Percentiles rank a stretch among this genome's conserved stretches.
Evolutionary conservation across 2,329 filamentous ascomycete species (phyloP).

Genomic region (Calonectria crousiana): DNA sequence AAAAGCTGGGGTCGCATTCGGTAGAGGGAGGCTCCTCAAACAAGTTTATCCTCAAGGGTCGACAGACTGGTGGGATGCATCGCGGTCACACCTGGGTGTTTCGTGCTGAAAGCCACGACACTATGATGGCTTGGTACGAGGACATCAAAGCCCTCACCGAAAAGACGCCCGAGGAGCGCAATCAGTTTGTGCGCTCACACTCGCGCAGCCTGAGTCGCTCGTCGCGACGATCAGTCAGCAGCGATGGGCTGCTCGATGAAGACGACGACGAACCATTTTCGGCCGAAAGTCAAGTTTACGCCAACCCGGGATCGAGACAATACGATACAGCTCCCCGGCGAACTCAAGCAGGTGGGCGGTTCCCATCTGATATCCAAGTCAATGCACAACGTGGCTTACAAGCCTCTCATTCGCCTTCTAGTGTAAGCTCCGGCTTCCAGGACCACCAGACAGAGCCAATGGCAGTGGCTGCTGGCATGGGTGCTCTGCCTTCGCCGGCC

Average conservation of each 20-base stretch:
- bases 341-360: conserved; percentile 93
- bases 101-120: conserved; percentile 82
- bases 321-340: conserved; percentile 70
- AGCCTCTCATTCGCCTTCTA: conserved; percentile 82
- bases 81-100: conserved; percentile 82
- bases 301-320: conserved; percentile 61
- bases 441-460: conserved; percentile 64
- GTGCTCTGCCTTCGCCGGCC: conserved; percentile 58
- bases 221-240: conserved; percentile 73
- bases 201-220: conserved; percentile 80
- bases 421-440: conserved; percentile 76
- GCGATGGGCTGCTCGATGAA: conserved; percentile 83
- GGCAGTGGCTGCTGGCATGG: conserved; percentile 67
- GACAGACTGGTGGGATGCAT: conserved; percentile 93
- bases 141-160: conserved; percentile 93
- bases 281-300: conserved; percentile 59
- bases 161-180: conserved; percentile 87
- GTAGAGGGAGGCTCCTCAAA: conserved; percentile 85
- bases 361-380: conserved; percentile 93
- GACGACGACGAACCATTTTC: conserved; percentile 75
- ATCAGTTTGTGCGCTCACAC: conserved; percentile 86
- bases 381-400: conserved; percentile 83
- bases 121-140: conserved; percentile 97
- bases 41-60: conserved; percentile 98
- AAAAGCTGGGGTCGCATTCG: conserved; percentile 95